These are phyloP conservation scores for Peribolospora kevripleyi DNA, from an alignment of 768 basidiomycete genomes.

Conservation along the genomic window DNA sequence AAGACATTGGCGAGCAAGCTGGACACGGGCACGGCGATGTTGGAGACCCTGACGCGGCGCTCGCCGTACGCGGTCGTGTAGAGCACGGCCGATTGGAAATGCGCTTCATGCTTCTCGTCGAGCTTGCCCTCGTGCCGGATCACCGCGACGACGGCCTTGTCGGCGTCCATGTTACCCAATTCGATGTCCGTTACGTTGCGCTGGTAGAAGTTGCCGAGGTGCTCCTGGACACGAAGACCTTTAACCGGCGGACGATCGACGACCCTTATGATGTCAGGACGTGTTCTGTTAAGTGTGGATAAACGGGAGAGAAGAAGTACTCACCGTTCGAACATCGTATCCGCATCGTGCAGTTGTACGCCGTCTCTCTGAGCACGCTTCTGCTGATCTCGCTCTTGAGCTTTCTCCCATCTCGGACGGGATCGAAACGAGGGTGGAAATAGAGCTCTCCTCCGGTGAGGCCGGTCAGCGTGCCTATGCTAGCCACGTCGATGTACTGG, in stretches of 20 bases:
- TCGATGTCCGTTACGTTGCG: constrained; percentile 46
- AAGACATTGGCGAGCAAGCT: constrained; percentile 77
- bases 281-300: constrained; percentile 22
- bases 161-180: constrained; percentile 54
- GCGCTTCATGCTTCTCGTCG: constrained; percentile 45
- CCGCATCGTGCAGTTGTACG: constrained; percentile 52
- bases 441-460: constrained; percentile 73
- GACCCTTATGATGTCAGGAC: constrained; percentile 9
- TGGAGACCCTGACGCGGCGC: constrained; percentile 59
- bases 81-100: constrained; percentile 62
- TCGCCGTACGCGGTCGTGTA: constrained; percentile 58
- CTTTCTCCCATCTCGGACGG: constrained; percentile 35
- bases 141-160: constrained; percentile 50
- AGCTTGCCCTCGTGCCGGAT: constrained; percentile 43
- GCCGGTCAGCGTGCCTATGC: constrained; percentile 47
- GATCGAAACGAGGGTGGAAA: constrained; percentile 74
- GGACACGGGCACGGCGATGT: constrained; percentile 58
- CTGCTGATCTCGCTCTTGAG: constrained; percentile 54
- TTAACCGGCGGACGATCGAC: not conserved
- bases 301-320: constrained; percentile 5
- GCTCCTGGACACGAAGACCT: constrained; percentile 19
- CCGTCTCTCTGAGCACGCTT: constrained; percentile 42
- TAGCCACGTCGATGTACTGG: constrained; percentile 62
- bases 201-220: constrained; percentile 50
- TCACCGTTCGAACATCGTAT: constrained; percentile 67